Conservation (phyloP, 805 yeast species). For the Komagataella phaffii region DNA sequence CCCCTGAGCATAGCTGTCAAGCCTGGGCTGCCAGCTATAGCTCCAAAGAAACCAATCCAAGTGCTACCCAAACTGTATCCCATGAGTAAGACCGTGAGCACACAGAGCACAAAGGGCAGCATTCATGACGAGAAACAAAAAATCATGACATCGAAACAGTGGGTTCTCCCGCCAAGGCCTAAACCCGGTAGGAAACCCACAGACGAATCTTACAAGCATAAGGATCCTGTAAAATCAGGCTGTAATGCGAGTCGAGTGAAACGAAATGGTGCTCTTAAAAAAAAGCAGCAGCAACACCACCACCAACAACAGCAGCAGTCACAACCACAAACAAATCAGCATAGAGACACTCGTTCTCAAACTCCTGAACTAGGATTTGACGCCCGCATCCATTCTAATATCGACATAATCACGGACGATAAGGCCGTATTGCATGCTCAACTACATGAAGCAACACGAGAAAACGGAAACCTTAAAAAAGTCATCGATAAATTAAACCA, state of each 20-base stretch:
- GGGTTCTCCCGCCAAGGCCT: constrained; percentile 49
- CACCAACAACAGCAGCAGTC: neutral
- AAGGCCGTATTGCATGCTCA: constrained; percentile 20
- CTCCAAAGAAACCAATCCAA: neutral
- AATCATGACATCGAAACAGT: constrained; percentile 21
- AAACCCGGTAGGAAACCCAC: constrained; percentile 30
- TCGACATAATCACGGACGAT: constrained; percentile 17
- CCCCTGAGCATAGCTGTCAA: neutral
- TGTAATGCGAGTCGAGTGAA: neutral
- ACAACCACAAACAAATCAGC: neutral
- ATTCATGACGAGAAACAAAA: constrained; percentile 6
- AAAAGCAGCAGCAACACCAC: neutral
- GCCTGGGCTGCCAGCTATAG: neutral
- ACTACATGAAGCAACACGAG: constrained; percentile 26
- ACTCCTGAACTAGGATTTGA: constrained; percentile 9
- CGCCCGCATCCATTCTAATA: constrained; percentile 22
- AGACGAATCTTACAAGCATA: constrained; percentile 4
- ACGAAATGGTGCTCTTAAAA: neutral
- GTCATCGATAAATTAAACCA: constrained; percentile 23
- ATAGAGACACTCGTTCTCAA: constrained; percentile 2
- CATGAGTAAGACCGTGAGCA: neutral
- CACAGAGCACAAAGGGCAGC: neutral
- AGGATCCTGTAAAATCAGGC: neutral
- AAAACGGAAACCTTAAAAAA: constrained; percentile 28
- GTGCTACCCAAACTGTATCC: neutral